Base-by-base conservation (phyloP, 192 early-diverging fungal genomes). In the Rhizoclosmatium sp. region DNA sequence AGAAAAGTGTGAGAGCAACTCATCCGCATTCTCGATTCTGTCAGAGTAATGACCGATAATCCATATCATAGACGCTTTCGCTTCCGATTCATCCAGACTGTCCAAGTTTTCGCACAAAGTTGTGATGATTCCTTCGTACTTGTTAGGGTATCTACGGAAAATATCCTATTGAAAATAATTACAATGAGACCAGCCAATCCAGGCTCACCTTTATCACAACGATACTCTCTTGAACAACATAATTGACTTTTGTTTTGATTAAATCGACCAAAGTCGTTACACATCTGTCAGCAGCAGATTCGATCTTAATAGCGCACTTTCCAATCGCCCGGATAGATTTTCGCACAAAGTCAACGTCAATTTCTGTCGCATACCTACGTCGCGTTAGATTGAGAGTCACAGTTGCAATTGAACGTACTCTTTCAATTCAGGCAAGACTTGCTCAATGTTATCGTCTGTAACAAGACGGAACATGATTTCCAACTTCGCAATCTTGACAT, bases 31-130 rank as follows among this genome's bases (percentile, higher is more conserved):
- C 42, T 92, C 90, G 69, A 98, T 93, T 41, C 91, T 83, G 78
- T 98, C 94, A 5, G 96, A 93, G 81, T 99, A 97, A 78, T 99
- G 96, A 76, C 97, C 97, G 84, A 99, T 83, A 71, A 97, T 96
- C 97, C 97, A 99, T 78, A 97, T 92, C 69, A 98, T 80, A 2
- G 95, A 92, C 9, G 93, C 96, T 48, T 93, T 93, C 4, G 97
- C 95, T 31, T 96, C 94, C 3, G 95, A 93, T 82, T 97, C 97
- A 81, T 96, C 92, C 51, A 98, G 82, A 2, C 87, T 89, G 69
- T 99, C 97, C 4, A 97, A 79, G 80, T 95, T 93, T 75, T 98
- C 92, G 87, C 97, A 98, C 39, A 99, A 86, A 0, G 92, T 91
- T 16, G 92, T 89, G 64, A 96, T 94, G 14, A 95, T 93, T 40